Base-by-base conservation (phyloP, 1,284 basidiomycete genomes). In the Leccinum griseonigrum region DNA sequence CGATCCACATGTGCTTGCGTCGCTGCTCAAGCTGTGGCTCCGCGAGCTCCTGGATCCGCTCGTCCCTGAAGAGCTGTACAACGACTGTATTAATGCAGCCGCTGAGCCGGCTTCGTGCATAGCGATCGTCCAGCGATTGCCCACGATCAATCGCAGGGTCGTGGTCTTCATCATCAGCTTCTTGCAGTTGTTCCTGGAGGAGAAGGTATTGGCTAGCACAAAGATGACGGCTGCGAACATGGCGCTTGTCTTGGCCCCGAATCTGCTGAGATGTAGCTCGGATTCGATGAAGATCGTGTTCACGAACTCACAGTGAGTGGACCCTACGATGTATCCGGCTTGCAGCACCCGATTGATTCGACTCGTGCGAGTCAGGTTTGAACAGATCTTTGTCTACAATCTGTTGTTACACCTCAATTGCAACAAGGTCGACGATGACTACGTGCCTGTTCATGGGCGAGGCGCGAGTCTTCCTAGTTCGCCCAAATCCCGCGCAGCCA, bases 21-120 rank as follows among this genome's bases (percentile, higher is more conserved):
- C 91, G 2, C 79, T 95, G 54, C 83, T 96, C 76, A 97, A 97
- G 77, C 82, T 96, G 8, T 97, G 94, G 94, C 81, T 97, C 13
- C 85, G 95, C 54, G 95, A 97, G 74, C 84, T 97, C 16, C 85
- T 88, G 68, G 91, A 95, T 66, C 95, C 95, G 11, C 81, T 97
- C 53, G 85, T 97, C 22, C 95, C 95, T 3, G 84, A 89, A 61
- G 90, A 93, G 75, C 79, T 93, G 79, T 92, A 94, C 78, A 92
- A 94, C 68, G 92, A 94, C 73, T 93, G 93, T 71, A 86, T 93
- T 59, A 84, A 85, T 28, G 83, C 84, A 60, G 83, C 90, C 3
- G 78, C 83, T 58, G 85, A 91, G 54, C 83, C 89, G 1, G 80
- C 83, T 22, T 83, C 85, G 22, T 91, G 89, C 71, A 81, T 95